Evolutionary conservation across 148 eudicot genomes (phyloP), one percentile per base, ranked within the genome.

Genomic region (Silene uniflora): DNA sequence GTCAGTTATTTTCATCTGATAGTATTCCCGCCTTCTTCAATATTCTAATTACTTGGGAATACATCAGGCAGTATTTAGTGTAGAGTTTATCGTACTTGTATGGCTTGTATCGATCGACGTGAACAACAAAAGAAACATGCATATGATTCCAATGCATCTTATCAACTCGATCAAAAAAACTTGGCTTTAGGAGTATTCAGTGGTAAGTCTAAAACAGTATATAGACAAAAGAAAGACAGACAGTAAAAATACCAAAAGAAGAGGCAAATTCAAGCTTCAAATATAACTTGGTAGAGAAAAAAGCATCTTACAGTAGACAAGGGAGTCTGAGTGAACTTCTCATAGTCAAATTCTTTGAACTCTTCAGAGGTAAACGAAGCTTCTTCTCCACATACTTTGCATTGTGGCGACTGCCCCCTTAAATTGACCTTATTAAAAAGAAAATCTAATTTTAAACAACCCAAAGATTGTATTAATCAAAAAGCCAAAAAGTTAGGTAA

Each of bases 331-430:
- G 99, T 95, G 82, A 95, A 95, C 65, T 77, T 88, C 83, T 95
- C 99, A 29, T 95, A 95, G 76, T 95, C 99, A 67, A 92, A 92
- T 16, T 82, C 82, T 72, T 73, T 82, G 75, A 95, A 91, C n/a
- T 83, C 74, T 74, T 89, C 81, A 73, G 69, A 73, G 5, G 86
- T 85, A 74, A 95, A 85, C 29, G 78, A 72, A 13, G 91, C 64
- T 66, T 85, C 81, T 78, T 95, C 97, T 83, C 98, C 94, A 81
- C 99, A 95, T 79, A 86, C 89, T 83, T 89, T 90, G 80, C 99
- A 95, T 58, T 86, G 87, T 9, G 56, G 78, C 72, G 97, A 92
- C 72, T 87, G 90, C 73, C 91, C 98, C 80, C 99, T 88, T 73
- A 95, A 86, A 83, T 92, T 95, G 79, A 95, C 99, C 99, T 95